phyloP scores from a whole-genome alignment of 495 filamentous ascomycete genomes.

The Penicillium salamii region DNA sequence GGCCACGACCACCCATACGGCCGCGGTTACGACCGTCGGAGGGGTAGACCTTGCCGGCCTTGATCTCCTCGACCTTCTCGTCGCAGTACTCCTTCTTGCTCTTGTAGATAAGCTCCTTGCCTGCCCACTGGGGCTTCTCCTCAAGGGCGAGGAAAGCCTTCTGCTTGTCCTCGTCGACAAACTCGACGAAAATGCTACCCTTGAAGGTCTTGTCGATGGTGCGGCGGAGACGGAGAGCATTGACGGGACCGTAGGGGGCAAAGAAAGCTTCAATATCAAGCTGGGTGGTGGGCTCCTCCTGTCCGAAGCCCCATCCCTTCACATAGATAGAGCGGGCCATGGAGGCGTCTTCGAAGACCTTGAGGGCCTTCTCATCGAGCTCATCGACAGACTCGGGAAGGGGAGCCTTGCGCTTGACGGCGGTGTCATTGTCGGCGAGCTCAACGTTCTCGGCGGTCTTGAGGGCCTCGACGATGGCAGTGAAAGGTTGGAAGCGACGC shows the following conservation, averaged over 20 bases:
- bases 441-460: constrained; percentile 67
- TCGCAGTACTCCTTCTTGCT: constrained; percentile 85
- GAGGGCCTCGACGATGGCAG: constrained; percentile 77
- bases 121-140: constrained; percentile 80
- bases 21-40: constrained; percentile 34
- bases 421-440: constrained; percentile 64
- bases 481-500: constrained; percentile 82
- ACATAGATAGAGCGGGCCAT: constrained; percentile 65
- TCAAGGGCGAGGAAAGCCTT: constrained; percentile 74
- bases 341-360: constrained; percentile 56
- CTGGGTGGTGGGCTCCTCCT: constrained; percentile 73
- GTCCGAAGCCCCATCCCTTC: constrained; percentile 93
- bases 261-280: constrained; percentile 94
- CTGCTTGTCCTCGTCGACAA: constrained; percentile 68
- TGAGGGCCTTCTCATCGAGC: constrained; percentile 43
- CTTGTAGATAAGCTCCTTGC: constrained; percentile 67
- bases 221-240: constrained; percentile 85
- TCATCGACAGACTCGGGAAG: constrained; percentile 47
- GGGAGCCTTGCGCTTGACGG: constrained; percentile 70
- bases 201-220: constrained; percentile 71
- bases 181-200: constrained; percentile 93
- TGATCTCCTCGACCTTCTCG: constrained; percentile 72
- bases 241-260: constrained; percentile 70
- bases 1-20: constrained; percentile 31
- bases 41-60: constrained; percentile 64